These are phyloP conservation scores for Alternaria hordeiaustralica DNA, from an alignment of 2,329 filamentous ascomycete genomes.

Conservation along the genomic window DNA sequence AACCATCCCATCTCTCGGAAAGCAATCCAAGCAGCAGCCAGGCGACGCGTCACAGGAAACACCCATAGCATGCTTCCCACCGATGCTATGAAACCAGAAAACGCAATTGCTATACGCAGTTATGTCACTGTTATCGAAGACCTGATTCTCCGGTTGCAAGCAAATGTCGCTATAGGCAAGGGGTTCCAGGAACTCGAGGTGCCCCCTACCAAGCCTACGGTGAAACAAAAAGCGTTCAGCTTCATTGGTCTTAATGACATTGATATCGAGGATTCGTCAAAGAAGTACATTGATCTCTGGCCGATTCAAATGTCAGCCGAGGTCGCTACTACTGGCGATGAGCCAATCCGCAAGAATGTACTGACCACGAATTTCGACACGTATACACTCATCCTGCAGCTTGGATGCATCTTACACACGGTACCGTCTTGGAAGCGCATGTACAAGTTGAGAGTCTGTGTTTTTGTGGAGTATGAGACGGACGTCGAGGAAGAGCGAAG, in stretches of 20 bases:
- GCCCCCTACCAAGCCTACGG: constrained; percentile 55
- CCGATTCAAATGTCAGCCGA: constrained; percentile 94
- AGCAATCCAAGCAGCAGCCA: constrained; percentile 43
- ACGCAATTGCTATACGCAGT: constrained; percentile 71
- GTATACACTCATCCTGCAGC: constrained; percentile 83
- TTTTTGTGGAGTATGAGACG: constrained; percentile 88
- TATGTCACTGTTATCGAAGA: constrained; percentile 88
- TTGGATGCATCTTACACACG: constrained; percentile 83
- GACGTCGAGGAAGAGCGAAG: constrained; percentile 81
- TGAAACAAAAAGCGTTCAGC: constrained; percentile 31
- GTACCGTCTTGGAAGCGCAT: constrained; percentile 79
- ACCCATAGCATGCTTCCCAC: constrained; percentile 69
- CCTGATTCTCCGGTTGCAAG: constrained; percentile 74
- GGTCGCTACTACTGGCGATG: constrained; percentile 63
- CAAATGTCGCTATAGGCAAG: constrained; percentile 85
- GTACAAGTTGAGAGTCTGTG: constrained; percentile 76
- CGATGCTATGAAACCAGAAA: constrained; percentile 71
- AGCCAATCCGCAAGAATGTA: constrained; percentile 61
- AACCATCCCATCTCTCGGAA: constrained; percentile 37
- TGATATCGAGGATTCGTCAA: constrained; percentile 64
- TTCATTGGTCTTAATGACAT: constrained; percentile 31
- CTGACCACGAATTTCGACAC: constrained; percentile 91
- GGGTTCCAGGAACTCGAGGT: constrained; percentile 80
- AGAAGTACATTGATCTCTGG: constrained; percentile 87
- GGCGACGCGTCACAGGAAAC: constrained; percentile 56